These are phyloP conservation scores for Podospora appendiculata DNA, from an alignment of 495 filamentous ascomycete genomes.

Conservation along the genomic window DNA sequence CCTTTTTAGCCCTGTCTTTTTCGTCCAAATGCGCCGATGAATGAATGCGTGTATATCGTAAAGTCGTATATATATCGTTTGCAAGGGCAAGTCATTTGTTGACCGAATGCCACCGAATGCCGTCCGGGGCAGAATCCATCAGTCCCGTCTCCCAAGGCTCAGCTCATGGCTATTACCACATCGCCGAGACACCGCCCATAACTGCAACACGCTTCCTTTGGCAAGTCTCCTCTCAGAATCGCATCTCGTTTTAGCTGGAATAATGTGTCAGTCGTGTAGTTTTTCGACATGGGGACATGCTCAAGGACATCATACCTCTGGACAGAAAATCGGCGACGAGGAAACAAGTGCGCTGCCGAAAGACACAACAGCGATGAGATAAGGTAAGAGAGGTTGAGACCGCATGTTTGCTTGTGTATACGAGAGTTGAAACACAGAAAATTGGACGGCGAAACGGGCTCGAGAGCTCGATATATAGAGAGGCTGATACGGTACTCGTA, in stretches of 20 bases:
- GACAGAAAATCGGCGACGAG: constrained; percentile 26
- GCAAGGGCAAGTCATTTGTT: no score
- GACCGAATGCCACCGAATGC: no score
- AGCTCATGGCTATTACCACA: constrained; percentile 35
- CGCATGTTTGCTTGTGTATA: neutral
- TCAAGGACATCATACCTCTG: constrained; percentile 22
- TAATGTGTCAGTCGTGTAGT: neutral
- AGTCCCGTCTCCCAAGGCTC: neutral
- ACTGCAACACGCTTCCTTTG: constrained; percentile 40
- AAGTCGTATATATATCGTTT: no score
- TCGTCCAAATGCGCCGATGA: no score
- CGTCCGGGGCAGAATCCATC: no score
- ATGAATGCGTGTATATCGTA: no score
- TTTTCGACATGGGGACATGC: neutral
- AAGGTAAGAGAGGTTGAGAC: neutral
- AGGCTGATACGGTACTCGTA: neutral
- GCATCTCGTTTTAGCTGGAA: constrained; percentile 36
- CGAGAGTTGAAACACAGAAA: no score
- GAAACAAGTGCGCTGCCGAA: constrained; percentile 9
- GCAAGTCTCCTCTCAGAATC: constrained; percentile 35
- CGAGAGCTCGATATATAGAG: neutral
- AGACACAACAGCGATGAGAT: constrained; percentile 9
- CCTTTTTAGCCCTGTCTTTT: no score
- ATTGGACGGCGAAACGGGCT: neutral
- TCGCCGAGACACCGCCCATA: constrained; percentile 40